These are phyloP conservation scores for Cyclostephanos tholiformis DNA, from an alignment of 108 stramenopile genomes.

Conservation along the genomic window DNA sequence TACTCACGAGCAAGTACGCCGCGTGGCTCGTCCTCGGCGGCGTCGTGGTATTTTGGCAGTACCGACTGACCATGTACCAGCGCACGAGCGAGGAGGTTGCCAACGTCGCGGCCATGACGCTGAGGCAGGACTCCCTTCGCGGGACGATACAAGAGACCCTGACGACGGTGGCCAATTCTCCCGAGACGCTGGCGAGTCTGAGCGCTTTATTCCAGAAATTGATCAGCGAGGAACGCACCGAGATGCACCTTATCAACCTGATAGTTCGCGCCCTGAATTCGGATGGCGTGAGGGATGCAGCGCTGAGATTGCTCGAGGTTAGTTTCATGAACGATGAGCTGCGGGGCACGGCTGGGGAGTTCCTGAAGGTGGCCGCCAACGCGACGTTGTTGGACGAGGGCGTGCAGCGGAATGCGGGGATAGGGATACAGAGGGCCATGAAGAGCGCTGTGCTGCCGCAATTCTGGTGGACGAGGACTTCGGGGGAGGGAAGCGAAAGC, in stretches of 20 bases:
- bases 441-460: slow-evolving; percentile 25
- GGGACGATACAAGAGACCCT: slow-evolving; percentile 47
- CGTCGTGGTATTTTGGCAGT: slow-evolving; percentile 37
- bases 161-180: slow-evolving; percentile 42
- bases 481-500: not conserved
- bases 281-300: slow-evolving; percentile 41
- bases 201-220: slow-evolving; percentile 33
- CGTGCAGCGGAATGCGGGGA: slow-evolving; percentile 38
- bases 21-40: slow-evolving; percentile 20
- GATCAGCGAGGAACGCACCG: slow-evolving; percentile 44
- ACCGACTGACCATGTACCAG: slow-evolving; percentile 40
- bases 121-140: slow-evolving; percentile 42
- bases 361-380: slow-evolving; percentile 49
- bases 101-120: slow-evolving; percentile 46
- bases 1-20: slow-evolving; percentile 46
- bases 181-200: slow-evolving; percentile 45
- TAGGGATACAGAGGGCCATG: slow-evolving; percentile 37
- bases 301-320: slow-evolving; percentile 34
- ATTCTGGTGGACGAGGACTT: slow-evolving; percentile 12
- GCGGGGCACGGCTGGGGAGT: slow-evolving; percentile 42
- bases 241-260: slow-evolving; percentile 44
- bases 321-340: slow-evolving; percentile 47
- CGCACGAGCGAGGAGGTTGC: slow-evolving; percentile 49
- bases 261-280: slow-evolving; percentile 44
- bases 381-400: slow-evolving; percentile 44